These are phyloP conservation scores for Mytilinidion resinicola DNA, from an alignment of 495 filamentous ascomycete species.

Conservation along the genomic window DNA sequence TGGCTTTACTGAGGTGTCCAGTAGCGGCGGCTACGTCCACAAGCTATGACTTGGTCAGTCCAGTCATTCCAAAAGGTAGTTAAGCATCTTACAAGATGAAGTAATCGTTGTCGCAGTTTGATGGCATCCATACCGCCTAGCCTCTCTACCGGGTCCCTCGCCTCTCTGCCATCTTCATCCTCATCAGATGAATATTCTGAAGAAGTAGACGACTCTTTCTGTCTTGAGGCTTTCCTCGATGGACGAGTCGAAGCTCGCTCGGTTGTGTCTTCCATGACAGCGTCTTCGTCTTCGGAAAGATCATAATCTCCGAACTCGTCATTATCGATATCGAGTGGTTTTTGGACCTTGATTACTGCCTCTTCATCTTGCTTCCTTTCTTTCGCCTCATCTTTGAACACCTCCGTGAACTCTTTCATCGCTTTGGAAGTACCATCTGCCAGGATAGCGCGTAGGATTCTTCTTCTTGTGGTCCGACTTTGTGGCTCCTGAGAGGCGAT, in stretches of 20 bases:
- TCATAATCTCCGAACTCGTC: slow-evolving; percentile 54
- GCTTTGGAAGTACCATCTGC: slow-evolving; percentile 49
- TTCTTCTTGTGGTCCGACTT: slow-evolving; percentile 40
- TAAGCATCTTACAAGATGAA: slow-evolving; percentile 43
- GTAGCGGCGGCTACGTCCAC: too few species aligned
- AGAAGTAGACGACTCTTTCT: background rate
- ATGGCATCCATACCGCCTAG: slow-evolving; percentile 41
- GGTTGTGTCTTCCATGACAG: slow-evolving; percentile 37
- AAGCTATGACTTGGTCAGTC: too few species aligned
- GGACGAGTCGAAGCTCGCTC: slow-evolving; percentile 14
- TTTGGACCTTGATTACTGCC: slow-evolving; percentile 37
- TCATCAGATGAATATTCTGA: background rate
- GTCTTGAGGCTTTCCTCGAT: background rate
- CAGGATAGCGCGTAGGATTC: slow-evolving; percentile 58
- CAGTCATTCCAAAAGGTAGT: slow-evolving; percentile 36
- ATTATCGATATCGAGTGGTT: slow-evolving; percentile 49
- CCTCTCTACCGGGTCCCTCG: slow-evolving; percentile 13
- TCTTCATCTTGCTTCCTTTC: slow-evolving; percentile 32
- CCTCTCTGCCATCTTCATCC: slow-evolving; percentile 1
- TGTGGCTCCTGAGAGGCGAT: slow-evolving; percentile 35
- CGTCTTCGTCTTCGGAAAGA: slow-evolving; percentile 46
- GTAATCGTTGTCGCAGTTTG: slow-evolving; percentile 36
- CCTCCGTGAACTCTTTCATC: slow-evolving; percentile 50
- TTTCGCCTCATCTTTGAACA: slow-evolving; percentile 56
- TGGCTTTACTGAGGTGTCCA: too few species aligned